Percentiles rank a stretch among this genome's conserved stretches.
These are phyloP conservation scores for Pelargonium fulgidum DNA, from an alignment of 441 rosid species.

Conservation along the genomic window DNA sequence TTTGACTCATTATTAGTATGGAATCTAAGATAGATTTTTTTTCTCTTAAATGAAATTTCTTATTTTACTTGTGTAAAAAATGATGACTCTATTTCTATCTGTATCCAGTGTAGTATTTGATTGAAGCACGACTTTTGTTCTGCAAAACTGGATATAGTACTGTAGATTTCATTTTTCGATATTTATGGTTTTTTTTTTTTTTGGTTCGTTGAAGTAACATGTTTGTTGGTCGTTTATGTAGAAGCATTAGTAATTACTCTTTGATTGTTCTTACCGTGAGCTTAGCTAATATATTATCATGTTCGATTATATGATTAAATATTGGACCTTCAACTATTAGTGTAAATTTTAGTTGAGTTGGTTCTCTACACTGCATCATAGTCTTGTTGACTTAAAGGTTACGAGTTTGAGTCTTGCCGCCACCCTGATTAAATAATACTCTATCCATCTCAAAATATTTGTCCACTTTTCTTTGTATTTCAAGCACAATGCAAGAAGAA, in stretches of 20 bases:
- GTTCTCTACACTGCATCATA: too few species aligned
- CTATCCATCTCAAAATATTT: too few species aligned
- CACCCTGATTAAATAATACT: too few species aligned
- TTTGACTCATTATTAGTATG: conserved; percentile 9
- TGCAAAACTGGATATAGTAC: neutral
- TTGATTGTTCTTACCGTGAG: conserved; percentile 12
- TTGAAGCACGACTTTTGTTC: conserved; percentile 6
- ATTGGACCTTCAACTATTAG: too few species aligned
- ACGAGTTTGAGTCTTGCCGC: too few species aligned
- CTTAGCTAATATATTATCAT: conserved; percentile 16
- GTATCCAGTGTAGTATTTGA: neutral
- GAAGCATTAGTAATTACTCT: conserved; percentile 1
- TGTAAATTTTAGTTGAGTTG: too few species aligned
- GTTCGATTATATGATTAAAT: too few species aligned
- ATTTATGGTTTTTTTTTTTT: neutral
- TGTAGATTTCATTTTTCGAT: neutral
- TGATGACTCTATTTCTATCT: neutral
- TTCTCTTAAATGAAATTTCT: neutral
- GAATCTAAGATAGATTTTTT: neutral
- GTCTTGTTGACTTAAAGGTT: too few species aligned
- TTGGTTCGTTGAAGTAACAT: neutral
- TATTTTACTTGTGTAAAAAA: neutral
- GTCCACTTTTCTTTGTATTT: too few species aligned
- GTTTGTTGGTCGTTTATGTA: neutral
- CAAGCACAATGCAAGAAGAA: too few species aligned